These are phyloP conservation scores for Neonectria faginata DNA, from an alignment of 2,329 filamentous ascomycete genomes.

Conservation along the genomic window DNA sequence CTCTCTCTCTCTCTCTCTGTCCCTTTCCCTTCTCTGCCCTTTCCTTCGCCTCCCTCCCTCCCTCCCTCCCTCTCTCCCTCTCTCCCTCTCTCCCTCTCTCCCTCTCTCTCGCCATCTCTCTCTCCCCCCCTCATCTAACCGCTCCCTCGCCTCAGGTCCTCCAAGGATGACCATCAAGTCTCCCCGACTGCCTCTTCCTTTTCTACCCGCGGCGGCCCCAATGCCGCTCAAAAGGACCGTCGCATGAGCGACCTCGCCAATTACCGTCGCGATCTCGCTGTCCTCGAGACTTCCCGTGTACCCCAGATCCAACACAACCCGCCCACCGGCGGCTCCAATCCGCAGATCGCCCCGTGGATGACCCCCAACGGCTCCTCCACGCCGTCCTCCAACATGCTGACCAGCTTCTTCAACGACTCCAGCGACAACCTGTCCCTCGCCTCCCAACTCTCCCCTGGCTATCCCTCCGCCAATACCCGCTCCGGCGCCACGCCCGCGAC, in stretches of 20 bases:
- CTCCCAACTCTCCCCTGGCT: slow-evolving; percentile 78
- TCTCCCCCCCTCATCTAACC: slow-evolving; percentile 32
- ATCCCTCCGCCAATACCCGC: slow-evolving; percentile 61
- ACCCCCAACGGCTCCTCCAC: slow-evolving; percentile 54
- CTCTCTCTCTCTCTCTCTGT: slow-evolving; percentile 16
- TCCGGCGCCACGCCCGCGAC: slow-evolving; percentile 54
- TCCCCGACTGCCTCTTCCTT: slow-evolving; percentile 62
- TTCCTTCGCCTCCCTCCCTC: slow-evolving; percentile 11
- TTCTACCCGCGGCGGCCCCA: slow-evolving; percentile 55
- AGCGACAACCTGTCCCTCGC: slow-evolving; percentile 73
- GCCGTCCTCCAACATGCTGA: slow-evolving; percentile 56
- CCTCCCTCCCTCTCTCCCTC: slow-evolving; percentile 2
- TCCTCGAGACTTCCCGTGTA: slow-evolving; percentile 72
- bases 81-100: slow-evolving; percentile 22
- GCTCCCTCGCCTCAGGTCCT: slow-evolving; percentile 41
- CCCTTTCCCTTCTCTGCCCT: not conserved
- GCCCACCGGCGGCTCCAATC: slow-evolving; percentile 63
- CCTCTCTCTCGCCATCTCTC: slow-evolving; percentile 15
- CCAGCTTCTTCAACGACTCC: slow-evolving; percentile 80
- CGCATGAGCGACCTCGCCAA: slow-evolving; percentile 72
- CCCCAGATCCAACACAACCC: slow-evolving; percentile 68
- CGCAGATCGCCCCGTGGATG: slow-evolving; percentile 71
- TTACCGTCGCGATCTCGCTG: slow-evolving; percentile 78
- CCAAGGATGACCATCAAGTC: slow-evolving; percentile 57
- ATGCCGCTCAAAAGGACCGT: slow-evolving; percentile 63